Percentiles rank a stretch among this genome's conserved stretches.
Conservation (phyloP, 352 stramenopile species). For the Globisporangium uncinulatum region DNA sequence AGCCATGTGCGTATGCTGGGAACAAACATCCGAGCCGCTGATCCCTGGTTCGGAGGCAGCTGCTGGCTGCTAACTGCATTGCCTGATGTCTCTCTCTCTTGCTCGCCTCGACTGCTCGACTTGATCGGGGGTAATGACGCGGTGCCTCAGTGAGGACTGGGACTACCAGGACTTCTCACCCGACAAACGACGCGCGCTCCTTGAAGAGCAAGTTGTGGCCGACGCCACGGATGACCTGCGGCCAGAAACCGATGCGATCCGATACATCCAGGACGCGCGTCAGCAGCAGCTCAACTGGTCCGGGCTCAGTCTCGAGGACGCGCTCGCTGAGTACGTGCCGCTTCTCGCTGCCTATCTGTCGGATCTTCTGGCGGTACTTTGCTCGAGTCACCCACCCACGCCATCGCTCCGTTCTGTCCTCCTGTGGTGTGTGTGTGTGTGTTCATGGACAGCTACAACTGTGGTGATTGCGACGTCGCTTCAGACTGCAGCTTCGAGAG, state of each 20-base stretch:
- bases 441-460: constrained; percentile 20
- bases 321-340: constrained; percentile 38
- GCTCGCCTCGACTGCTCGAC: too few species aligned
- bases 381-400: not conserved
- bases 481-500: constrained; percentile 25
- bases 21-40: too few species aligned
- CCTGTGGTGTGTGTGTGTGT: too few species aligned
- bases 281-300: constrained; percentile 32
- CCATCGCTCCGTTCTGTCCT: not conserved
- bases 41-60: too few species aligned
- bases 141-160: constrained; percentile 56
- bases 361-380: not conserved
- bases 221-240: constrained; percentile 30
- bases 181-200: constrained; percentile 51
- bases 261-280: constrained; percentile 22
- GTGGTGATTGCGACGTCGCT: constrained; percentile 8
- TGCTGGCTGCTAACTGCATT: not conserved
- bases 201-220: constrained; percentile 41
- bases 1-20: constrained; percentile 24
- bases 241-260: constrained; percentile 27
- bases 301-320: constrained; percentile 38
- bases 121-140: too few species aligned
- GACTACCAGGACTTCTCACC: constrained; percentile 68
- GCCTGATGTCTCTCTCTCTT: too few species aligned
- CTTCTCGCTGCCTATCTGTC: too few species aligned